Evolutionary conservation across 148 eudicot species (phyloP).

Genomic region (Vaccinium myrtillus): DNA sequence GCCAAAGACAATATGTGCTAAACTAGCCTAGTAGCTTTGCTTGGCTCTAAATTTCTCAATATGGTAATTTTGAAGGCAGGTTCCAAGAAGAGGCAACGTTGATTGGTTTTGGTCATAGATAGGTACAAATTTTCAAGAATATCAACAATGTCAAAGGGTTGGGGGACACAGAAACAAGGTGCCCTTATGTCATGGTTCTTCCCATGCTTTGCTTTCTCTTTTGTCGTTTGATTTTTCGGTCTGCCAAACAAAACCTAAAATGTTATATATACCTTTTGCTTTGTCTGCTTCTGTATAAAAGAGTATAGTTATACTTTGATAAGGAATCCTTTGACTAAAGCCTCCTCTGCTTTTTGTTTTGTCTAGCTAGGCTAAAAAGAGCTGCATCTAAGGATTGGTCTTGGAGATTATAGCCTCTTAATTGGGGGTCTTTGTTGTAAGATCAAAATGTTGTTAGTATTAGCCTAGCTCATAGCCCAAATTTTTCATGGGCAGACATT

Average conservation of each 20-base stretch:
- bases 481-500: not conserved
- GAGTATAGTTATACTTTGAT: not conserved
- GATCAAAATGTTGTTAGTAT: not conserved
- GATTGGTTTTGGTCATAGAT: not conserved
- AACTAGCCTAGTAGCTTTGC: not conserved
- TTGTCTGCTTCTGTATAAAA: not conserved
- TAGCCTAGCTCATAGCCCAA: not conserved
- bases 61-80: not conserved
- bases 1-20: not conserved
- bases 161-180: slow-evolving; percentile 28
- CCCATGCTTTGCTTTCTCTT: slow-evolving; percentile 20
- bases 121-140: not conserved
- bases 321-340: slow-evolving; percentile 8
- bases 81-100: not conserved
- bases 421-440: not conserved
- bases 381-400: slow-evolving; percentile 13
- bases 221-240: slow-evolving; percentile 15
- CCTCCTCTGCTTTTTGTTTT: slow-evolving; percentile 18
- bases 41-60: not conserved
- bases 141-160: slow-evolving; percentile 16
- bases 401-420: not conserved
- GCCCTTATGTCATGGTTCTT: slow-evolving; percentile 18
- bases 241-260: not conserved
- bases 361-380: not conserved
- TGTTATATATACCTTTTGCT: slow-evolving; percentile 13